Percentiles rank a stretch among this genome's conserved stretches.
Evolutionary conservation across 805 yeast species (phyloP).

Genomic region (Ogataea methylovora): DNA sequence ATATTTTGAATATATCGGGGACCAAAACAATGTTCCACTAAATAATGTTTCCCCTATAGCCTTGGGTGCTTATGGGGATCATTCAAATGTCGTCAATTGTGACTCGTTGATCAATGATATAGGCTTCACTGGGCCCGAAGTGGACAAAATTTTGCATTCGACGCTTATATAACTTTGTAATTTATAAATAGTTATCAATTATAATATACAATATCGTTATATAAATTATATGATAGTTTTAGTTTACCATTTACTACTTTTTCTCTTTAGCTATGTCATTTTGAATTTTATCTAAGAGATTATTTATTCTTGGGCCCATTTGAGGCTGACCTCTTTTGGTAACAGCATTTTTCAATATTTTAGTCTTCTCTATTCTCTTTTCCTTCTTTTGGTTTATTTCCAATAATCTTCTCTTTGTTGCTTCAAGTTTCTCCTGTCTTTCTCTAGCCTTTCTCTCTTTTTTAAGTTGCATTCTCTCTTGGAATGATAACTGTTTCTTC

Average conservation of each 20-base stretch:
- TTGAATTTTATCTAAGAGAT: conserved; percentile 70
- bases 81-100: neutral
- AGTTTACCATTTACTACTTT: no score
- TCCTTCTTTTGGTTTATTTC: conserved; percentile 31
- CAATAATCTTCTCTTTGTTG: conserved; percentile 23
- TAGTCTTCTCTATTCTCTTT: conserved; percentile 35
- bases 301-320: conserved; percentile 83
- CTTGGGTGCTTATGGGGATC: no score
- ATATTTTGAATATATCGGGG: neutral
- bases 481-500: conserved; percentile 27
- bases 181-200: neutral
- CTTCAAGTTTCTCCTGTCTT: conserved; percentile 32
- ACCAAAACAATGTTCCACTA: neutral
- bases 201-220: neutral
- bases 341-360: conserved; percentile 34
- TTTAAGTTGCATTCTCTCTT: conserved; percentile 37
- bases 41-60: no score
- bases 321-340: conserved; percentile 80
- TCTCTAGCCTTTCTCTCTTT: conserved; percentile 39
- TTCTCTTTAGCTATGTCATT: conserved; percentile 24
- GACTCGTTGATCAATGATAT: neutral
- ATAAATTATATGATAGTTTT: neutral
- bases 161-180: neutral
- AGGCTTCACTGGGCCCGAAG: neutral
- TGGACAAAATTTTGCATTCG: conserved; percentile 1